A percentile compares a stretch with the other conserved stretches of the same genome.
Evolutionary conservation across 148 eudicot genomes (phyloP).

Genomic region (Rhododendron ferrugineum): DNA sequence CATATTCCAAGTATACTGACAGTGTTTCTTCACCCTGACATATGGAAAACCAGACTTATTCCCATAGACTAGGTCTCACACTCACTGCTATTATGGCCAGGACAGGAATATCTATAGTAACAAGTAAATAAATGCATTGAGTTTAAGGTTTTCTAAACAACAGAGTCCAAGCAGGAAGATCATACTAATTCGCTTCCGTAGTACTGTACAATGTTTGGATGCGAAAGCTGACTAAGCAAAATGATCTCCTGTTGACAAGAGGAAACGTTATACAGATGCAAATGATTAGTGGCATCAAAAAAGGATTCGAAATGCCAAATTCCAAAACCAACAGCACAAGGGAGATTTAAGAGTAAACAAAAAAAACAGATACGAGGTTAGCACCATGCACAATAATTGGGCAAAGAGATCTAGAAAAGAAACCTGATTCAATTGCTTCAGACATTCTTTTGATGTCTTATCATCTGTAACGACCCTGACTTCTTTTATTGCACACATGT

Average conservation of each 20-base stretch:
- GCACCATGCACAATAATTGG: background rate
- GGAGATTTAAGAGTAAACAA: background rate
- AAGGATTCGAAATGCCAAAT: background rate
- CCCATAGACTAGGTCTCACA: background rate
- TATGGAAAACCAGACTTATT: background rate
- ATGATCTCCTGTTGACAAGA: slow-evolving; percentile 63
- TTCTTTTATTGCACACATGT: slow-evolving; percentile 98
- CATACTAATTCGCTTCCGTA: slow-evolving; percentile 89
- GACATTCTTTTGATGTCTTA: slow-evolving; percentile 72
- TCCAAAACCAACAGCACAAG: background rate
- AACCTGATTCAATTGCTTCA: slow-evolving; percentile 98
- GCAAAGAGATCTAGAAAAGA: slow-evolving; percentile 2
- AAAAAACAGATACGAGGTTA: background rate
- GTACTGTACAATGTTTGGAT: slow-evolving; percentile 87
- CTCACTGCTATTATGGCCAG: background rate
- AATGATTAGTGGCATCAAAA: background rate
- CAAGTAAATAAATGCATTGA: background rate
- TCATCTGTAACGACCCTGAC: slow-evolving; percentile 71
- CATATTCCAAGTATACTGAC: slow-evolving; percentile 83
- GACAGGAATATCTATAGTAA: background rate
- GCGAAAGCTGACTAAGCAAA: slow-evolving; percentile 84
- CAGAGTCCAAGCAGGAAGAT: background rate
- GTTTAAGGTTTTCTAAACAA: background rate
- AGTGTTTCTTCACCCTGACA: slow-evolving; percentile 78
- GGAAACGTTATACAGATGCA: background rate